phyloP scores from a whole-genome alignment of 164 flowering plant species.

The Liriodendron chinense region DNA sequence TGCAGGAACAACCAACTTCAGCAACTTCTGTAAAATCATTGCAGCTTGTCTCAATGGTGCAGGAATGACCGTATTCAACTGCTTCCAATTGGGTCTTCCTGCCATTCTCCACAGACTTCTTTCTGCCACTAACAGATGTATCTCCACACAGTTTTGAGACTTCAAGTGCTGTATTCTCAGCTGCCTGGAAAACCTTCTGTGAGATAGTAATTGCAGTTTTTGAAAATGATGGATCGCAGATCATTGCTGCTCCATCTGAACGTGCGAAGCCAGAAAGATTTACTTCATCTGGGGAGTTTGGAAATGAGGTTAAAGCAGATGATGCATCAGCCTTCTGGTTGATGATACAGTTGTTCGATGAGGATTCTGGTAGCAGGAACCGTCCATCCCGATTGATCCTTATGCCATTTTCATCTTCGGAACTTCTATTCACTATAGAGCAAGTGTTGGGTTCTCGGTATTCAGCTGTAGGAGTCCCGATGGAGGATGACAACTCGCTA shows the following conservation, averaged over 20 bases:
- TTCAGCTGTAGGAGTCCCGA: conserved; percentile 9
- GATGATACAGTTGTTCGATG: conserved; percentile 7
- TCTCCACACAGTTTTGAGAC: background rate
- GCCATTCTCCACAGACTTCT: no score
- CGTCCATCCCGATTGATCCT: conserved; percentile 2
- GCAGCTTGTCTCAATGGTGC: no score
- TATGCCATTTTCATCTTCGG: conserved; percentile 9
- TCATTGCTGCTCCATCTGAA: conserved; percentile 5
- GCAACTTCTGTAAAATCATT: no score
- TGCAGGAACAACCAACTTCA: no score
- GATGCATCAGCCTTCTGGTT: conserved; percentile 10
- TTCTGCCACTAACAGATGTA: conserved; percentile 9
- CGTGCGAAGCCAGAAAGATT: background rate
- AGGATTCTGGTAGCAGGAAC: conserved; percentile 1
- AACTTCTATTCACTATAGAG: background rate
- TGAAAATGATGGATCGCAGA: background rate
- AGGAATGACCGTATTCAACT: no score
- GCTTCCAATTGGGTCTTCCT: no score
- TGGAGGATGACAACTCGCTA: background rate
- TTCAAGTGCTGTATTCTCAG: no score
- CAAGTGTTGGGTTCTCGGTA: background rate
- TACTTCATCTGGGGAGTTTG: conserved; percentile 5
- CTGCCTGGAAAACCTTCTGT: no score
- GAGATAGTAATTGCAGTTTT: no score
- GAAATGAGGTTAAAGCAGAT: background rate